Conservation (phyloP, 2,329 filamentous ascomycete genomes). For the Pestalotiopsis sp. region DNA sequence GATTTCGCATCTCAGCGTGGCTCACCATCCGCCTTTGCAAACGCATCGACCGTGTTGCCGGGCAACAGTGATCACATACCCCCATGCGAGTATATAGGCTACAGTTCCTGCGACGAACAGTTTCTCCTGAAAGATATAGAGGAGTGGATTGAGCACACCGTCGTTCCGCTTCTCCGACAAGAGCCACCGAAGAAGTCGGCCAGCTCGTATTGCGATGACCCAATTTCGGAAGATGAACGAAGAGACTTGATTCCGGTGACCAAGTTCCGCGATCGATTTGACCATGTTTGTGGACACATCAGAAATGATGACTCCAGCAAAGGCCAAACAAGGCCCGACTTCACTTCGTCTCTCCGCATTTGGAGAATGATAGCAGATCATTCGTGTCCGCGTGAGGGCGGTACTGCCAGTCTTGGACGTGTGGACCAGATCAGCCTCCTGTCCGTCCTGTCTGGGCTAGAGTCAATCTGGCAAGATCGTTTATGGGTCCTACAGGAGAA, state of each 20-base stretch:
- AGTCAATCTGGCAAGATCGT: no score
- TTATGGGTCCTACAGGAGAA: no score
- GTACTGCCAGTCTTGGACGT: no score
- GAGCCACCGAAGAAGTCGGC: slow-evolving; percentile 37
- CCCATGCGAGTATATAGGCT: slow-evolving; percentile 48
- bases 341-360: slow-evolving; percentile 79
- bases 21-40: no score
- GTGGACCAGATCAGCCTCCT: no score
- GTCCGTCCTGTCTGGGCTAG: no score
- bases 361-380: not conserved
- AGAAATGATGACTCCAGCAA: slow-evolving; percentile 23
- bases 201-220: slow-evolving; percentile 55
- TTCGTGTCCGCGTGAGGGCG: no score
- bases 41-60: not conserved
- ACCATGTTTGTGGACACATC: slow-evolving; percentile 53
- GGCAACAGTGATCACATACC: slow-evolving; percentile 24
- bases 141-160: slow-evolving; percentile 51
- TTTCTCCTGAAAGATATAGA: slow-evolving; percentile 42
- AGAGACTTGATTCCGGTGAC: slow-evolving; percentile 12
- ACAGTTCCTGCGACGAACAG: slow-evolving; percentile 35
- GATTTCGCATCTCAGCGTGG: no score
- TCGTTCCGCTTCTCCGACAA: slow-evolving; percentile 36
- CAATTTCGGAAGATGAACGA: slow-evolving; percentile 30
- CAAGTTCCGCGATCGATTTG: slow-evolving; percentile 47
- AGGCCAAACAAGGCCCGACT: slow-evolving; percentile 76